A percentile compares a stretch with the other conserved stretches of the same genome.
Conservation (phyloP, 139 green algal genomes). For the Chlorella sp. region DNA sequence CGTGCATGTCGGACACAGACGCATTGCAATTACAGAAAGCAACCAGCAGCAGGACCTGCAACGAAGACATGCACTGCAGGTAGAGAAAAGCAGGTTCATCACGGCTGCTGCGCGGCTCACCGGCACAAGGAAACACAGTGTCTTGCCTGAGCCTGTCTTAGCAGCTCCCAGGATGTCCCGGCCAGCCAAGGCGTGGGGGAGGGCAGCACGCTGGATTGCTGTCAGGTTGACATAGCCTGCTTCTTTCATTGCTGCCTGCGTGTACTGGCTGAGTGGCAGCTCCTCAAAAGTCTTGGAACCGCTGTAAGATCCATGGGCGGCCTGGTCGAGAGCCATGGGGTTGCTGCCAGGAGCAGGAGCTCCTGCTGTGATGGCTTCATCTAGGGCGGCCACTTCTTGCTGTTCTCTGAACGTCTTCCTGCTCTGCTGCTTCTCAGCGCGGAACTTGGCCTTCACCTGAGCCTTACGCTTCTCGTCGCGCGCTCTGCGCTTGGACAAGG, state of each 20-base stretch:
- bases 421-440: no score
- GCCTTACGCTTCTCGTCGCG: no score
- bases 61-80: neutral
- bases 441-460: no score
- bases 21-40: no score
- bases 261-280: slow-evolving; percentile 52
- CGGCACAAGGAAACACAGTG: slow-evolving; percentile 90
- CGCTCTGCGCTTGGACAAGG: no score
- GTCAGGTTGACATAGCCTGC: no score
- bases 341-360: slow-evolving; percentile 46
- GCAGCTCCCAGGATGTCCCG: slow-evolving; percentile 93
- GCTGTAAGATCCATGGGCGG: slow-evolving; percentile 25
- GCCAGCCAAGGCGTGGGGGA: slow-evolving; percentile 88
- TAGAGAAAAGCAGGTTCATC: neutral
- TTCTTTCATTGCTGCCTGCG: no score
- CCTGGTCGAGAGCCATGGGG: slow-evolving; percentile 20
- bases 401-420: no score
- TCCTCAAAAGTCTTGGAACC: slow-evolving; percentile 39
- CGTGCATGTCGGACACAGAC: no score
- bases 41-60: no score
- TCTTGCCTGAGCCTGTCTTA: slow-evolving; percentile 98
- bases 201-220: slow-evolving; percentile 85
- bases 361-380: slow-evolving; percentile 19
- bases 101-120: slow-evolving; percentile 30
- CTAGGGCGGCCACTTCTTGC: no score